Evolutionary conservation across 2,329 filamentous ascomycete genomes (phyloP).

Genomic region (Pseudocercospora crystallina): DNA sequence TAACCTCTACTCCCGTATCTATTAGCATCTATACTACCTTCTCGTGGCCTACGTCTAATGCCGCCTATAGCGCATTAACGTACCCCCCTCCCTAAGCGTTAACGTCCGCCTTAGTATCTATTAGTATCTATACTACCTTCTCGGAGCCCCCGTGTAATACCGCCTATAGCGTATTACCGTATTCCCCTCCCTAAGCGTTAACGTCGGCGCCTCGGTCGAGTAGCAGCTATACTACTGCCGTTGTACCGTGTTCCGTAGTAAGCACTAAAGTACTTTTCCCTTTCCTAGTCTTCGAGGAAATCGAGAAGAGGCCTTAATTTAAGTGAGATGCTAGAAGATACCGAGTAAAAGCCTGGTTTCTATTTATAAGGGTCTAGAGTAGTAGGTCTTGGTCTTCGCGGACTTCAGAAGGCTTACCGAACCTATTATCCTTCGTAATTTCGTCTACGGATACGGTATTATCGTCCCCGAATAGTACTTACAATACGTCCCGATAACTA

Average conservation of each 20-base stretch:
- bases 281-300: no score
- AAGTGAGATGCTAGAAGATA: neutral
- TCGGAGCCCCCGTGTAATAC: no score
- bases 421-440: constrained; percentile 4
- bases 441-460: neutral
- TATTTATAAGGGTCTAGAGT: neutral
- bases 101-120: no score
- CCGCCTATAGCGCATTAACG: constrained; percentile 1
- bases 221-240: neutral
- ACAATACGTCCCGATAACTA: constrained; percentile 3
- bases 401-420: neutral
- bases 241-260: neutral
- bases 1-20: constrained; percentile 22
- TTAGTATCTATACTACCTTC: no score
- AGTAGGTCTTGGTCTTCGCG: neutral
- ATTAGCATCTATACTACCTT: constrained; percentile 22
- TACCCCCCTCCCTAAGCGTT: no score
- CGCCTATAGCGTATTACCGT: no score
- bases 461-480: neutral
- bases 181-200: neutral
- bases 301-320: neutral
- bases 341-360: neutral
- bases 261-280: neutral
- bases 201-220: neutral
- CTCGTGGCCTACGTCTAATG: constrained; percentile 1